Percentiles rank a stretch among this genome's conserved stretches.
Evolutionary conservation across 768 basidiomycete genomes (phyloP).

Genomic region (Phaeotremella skinneri): DNA sequence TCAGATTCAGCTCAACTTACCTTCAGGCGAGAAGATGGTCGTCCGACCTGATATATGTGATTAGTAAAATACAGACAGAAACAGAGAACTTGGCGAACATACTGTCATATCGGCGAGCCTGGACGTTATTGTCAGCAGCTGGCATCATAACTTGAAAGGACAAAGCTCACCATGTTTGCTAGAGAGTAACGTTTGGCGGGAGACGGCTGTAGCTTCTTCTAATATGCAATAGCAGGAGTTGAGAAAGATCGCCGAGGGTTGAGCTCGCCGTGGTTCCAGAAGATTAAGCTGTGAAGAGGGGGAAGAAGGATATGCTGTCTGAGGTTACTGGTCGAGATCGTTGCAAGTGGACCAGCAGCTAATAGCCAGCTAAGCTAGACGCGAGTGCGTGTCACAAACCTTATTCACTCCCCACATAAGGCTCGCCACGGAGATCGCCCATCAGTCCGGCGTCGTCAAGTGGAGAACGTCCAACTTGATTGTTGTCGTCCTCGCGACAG

Average conservation of each 20-base stretch:
- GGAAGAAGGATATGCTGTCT: no score
- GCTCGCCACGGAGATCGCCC: not conserved
- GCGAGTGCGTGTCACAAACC: not conserved
- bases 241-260: not conserved
- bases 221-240: not conserved
- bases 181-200: not conserved
- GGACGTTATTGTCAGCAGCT: slow-evolving; percentile 13
- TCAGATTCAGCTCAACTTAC: slow-evolving; percentile 54
- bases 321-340: no score
- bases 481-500: no score
- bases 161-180: slow-evolving; percentile 5
- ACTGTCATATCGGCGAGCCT: slow-evolving; percentile 97
- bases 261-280: slow-evolving; percentile 22
- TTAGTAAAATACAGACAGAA: slow-evolving; percentile 17
- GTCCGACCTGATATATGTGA: slow-evolving; percentile 59
- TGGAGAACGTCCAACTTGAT: not conserved
- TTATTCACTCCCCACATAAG: not conserved
- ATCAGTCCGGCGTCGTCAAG: no score
- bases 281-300: not conserved
- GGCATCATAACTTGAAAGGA: not conserved
- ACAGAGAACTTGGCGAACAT: slow-evolving; percentile 53
- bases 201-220: not conserved
- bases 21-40: slow-evolving; percentile 99
- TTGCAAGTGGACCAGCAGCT: not conserved
- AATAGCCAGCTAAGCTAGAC: no score